Base-by-base conservation (phyloP, 495 filamentous ascomycete genomes). In the Glonium stellatum region DNA sequence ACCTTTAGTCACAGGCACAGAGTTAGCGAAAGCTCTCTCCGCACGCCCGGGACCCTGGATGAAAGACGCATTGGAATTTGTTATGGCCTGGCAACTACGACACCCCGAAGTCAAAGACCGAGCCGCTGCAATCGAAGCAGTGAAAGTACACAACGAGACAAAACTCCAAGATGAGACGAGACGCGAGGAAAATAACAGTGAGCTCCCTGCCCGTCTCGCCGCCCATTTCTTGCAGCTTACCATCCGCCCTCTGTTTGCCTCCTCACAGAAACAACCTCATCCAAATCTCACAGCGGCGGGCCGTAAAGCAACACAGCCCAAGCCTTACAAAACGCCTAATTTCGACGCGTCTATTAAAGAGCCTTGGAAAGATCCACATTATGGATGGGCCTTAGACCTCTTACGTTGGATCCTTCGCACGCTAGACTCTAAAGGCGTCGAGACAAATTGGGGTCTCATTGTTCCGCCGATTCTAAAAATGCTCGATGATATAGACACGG, bases 391-490 rank as follows among this genome's bases (percentile, higher is more conserved):
- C 2, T 72, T 87, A 0, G 77, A 86, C 0, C 77, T 87, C 1
- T 75, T 95, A 37, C 71, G 74, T 13, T 95, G 89, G 89, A 76
- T 80, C 0, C 73, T 92, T 6, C 53, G 69, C 1, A 72, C 76
- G 35, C 67, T 82, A 21, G 73, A 80, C 47, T 76, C 47, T 11
- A 57, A 54, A 15, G 42, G 58, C 34, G 62, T 72, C 19, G 67
- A 73, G 57, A 57, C 65, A 5, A 77, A 88, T 58, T 96, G 91
- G 84, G 84, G 82, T 0, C 80, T 95, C n/a, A 80, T 88, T 44
- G 79, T 92, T n/a, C 93, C 93, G 1, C 87, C 89, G 1, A 75
- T 96, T 0, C 79, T 98, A 2, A 82, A 86, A 4, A 76, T 97
- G 1, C 77, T 89, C 54, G 93, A 97, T 70, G 87, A 92, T 68